A percentile compares a stretch with the other conserved stretches of the same genome.
Evolutionary conservation across 768 basidiomycete species (phyloP).

Genomic region (Panaeolus cyanescens): DNA sequence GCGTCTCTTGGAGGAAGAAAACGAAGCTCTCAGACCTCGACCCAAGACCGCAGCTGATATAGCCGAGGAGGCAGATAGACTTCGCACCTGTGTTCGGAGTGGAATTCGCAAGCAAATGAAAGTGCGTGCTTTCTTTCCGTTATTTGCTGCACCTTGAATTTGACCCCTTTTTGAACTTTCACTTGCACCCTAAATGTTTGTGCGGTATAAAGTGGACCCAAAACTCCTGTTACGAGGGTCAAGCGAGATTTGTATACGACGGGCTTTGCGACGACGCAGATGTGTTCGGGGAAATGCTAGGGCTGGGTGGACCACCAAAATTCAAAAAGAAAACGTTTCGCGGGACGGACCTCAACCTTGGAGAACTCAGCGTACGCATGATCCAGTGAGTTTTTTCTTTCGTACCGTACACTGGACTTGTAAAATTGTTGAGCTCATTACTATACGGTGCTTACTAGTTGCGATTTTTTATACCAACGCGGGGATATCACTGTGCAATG

Average conservation of each 20-base stretch:
- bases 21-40: neutral
- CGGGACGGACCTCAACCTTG: slow-evolving; percentile 37
- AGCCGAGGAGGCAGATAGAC: slow-evolving; percentile 42
- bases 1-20: slow-evolving; percentile 4
- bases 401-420: too few species aligned
- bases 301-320: slow-evolving; percentile 43
- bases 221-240: slow-evolving; percentile 45
- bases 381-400: slow-evolving; percentile 32
- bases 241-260: slow-evolving; percentile 52
- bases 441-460: slow-evolving; percentile 29
- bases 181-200: neutral
- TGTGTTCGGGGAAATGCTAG: slow-evolving; percentile 48
- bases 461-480: slow-evolving; percentile 37
- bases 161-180: too few species aligned
- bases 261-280: slow-evolving; percentile 49
- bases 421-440: neutral
- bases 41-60: slow-evolving; percentile 17
- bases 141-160: neutral
- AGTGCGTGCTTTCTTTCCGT: slow-evolving; percentile 26
- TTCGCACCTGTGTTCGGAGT: slow-evolving; percentile 44
- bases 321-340: slow-evolving; percentile 53
- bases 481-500: slow-evolving; percentile 49
- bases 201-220: slow-evolving; percentile 56
- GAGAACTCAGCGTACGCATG: slow-evolving; percentile 33
- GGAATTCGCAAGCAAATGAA: slow-evolving; percentile 56